Evolutionary conservation across 805 yeast species (phyloP).

Genomic region (Limtongozyma cylindracea): DNA sequence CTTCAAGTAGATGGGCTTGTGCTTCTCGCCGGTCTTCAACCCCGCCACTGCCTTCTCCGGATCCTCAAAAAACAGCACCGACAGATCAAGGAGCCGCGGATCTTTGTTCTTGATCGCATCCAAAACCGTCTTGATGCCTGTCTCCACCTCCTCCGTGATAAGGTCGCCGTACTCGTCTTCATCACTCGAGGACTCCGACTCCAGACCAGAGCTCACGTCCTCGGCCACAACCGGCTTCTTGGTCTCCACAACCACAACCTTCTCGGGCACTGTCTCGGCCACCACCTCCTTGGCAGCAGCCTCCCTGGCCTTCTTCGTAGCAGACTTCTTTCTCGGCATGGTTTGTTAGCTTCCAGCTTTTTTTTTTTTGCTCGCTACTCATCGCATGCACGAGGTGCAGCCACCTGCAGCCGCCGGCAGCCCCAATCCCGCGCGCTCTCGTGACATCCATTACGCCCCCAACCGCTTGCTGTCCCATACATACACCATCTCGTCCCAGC

Average conservation of each 20-base stretch:
- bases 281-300: conserved; percentile 11
- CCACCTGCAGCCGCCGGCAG: neutral
- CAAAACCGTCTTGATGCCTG: conserved; percentile 51
- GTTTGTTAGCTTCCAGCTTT: no score
- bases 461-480: conserved; percentile 53
- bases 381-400: no score
- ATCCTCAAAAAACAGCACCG: conserved; percentile 49
- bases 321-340: conserved; percentile 85
- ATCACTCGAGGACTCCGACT: conserved; percentile 19
- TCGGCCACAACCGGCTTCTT: no score
- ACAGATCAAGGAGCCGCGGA: conserved; percentile 35
- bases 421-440: neutral
- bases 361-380: no score
- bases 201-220: conserved; percentile 2
- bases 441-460: neutral
- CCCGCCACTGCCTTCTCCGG: conserved; percentile 14
- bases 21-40: conserved; percentile 2
- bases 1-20: conserved; percentile 64
- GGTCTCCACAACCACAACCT: neutral
- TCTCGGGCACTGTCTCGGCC: conserved; percentile 2
- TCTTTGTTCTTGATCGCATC: conserved; percentile 47
- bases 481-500: conserved; percentile 91
- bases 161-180: conserved; percentile 88
- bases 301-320: conserved; percentile 40
- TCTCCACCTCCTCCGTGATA: conserved; percentile 65